Evolutionary conservation across 2,329 filamentous ascomycete species (phyloP), one percentile per base, ranked within the genome.

Genomic region (Diaporthe destruens): DNA sequence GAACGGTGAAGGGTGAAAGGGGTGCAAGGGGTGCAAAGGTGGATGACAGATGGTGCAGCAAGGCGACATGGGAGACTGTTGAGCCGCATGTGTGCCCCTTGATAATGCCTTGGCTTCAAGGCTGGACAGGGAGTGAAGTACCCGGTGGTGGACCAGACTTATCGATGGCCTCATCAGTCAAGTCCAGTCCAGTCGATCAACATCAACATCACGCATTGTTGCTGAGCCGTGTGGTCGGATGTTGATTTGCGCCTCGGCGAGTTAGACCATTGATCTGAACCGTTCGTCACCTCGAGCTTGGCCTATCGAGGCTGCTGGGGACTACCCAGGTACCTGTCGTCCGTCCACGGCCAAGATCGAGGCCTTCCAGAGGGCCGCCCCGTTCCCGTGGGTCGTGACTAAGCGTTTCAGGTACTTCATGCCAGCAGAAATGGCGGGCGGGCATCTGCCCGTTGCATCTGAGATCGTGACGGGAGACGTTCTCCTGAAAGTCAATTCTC

Each of bases 351-450:
- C 29, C 61, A 65, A 44, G 25, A 65, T 47, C 20, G 44, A 34
- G 32, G 25, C 34, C 23, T 34, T n/a, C 61, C 61, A 23, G 6
- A 51, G 29, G 44, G 61, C 44, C 61, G 29, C 29, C 44, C 42
- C 29, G 61, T 63, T 23, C 6, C 32, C 61, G 11, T 66, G 61
- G 53, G 29, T 29, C 61, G 11, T 66, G 61, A 66, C 44, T 29
- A 47, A 66, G 32, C 61, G 61, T 66, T 66, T 66, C 61, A 66
- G 61, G 61, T 66, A 20, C 29, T 66, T 66, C 44, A 66, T 66
- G 61, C 61, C 14, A 12, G n/a, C 20, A 51, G 7, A 18, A 32
- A 18, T 42, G 39, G 44, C 44, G 61, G 59, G 59, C 39, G n/a
- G 7, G 34, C 61, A 20, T 49, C 61, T 65, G 44, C 20, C 32